Evolutionary conservation across 805 yeast genomes (phyloP).

Genomic region (Alloascoidea africana): DNA sequence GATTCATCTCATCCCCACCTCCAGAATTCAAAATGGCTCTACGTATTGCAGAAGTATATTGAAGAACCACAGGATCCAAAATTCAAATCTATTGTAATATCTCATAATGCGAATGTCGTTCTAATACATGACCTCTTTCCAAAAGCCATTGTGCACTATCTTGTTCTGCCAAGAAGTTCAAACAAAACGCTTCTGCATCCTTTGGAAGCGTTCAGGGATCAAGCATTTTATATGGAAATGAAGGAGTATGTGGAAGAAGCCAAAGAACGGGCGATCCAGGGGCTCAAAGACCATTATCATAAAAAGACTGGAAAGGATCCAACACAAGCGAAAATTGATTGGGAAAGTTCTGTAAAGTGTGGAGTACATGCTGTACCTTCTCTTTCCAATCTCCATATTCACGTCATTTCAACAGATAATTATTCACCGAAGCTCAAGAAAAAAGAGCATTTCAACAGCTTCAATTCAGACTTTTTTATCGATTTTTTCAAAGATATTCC

Average conservation of each 20-base stretch:
- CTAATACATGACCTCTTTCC: constrained; percentile 50
- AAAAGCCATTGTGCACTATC: constrained; percentile 43
- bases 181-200: constrained; percentile 34
- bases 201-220: constrained; percentile 26
- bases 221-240: constrained; percentile 16
- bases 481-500: constrained; percentile 35
- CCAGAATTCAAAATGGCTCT: too few species aligned
- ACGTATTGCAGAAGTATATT: constrained; percentile 33
- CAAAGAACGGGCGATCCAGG: constrained; percentile 15
- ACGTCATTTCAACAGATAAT: constrained; percentile 55
- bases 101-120: constrained; percentile 33
- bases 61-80: constrained; percentile 24
- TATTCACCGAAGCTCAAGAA: constrained; percentile 37
- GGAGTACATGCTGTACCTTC: constrained; percentile 69
- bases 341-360: constrained; percentile 29
- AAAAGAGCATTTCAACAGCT: constrained; percentile 56
- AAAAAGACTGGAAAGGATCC: too few species aligned
- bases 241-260: constrained; percentile 23
- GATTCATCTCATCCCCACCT: too few species aligned
- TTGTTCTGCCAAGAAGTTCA: constrained; percentile 40
- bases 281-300: constrained; percentile 16
- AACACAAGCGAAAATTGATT: too few species aligned
- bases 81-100: constrained; percentile 25
- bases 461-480: constrained; percentile 51
- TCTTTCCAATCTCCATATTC: constrained; percentile 54